These are phyloP conservation scores for Lentinula raphanica DNA, from an alignment of 768 basidiomycete genomes.

Conservation along the genomic window DNA sequence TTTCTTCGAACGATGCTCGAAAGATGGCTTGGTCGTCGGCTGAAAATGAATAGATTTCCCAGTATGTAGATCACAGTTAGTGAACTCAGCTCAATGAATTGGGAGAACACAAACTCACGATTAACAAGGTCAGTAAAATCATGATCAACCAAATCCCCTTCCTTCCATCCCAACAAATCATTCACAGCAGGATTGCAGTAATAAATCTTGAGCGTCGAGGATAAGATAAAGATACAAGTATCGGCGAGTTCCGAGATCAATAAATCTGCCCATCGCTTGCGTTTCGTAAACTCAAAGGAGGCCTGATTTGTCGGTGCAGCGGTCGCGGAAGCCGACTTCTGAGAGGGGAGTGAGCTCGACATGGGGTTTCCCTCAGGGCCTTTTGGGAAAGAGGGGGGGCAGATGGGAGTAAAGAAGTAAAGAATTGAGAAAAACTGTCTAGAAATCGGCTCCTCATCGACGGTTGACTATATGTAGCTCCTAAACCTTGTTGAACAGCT, in stretches of 20 bases:
- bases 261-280: conserved; percentile 84
- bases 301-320: conserved; percentile 16
- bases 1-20: conserved; percentile 49
- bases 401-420: not conserved
- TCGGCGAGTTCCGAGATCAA: conserved; percentile 73
- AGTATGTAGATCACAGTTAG: no score
- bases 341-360: not conserved
- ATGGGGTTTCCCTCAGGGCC: not conserved
- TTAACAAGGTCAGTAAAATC: conserved; percentile 63
- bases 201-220: conserved; percentile 54
- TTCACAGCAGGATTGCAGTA: conserved; percentile 65
- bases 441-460: not conserved
- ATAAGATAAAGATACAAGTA: conserved; percentile 64
- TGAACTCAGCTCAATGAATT: no score
- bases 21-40: conserved; percentile 58
- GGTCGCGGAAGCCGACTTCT: not conserved
- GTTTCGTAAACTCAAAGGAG: conserved; percentile 77
- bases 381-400: no score
- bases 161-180: conserved; percentile 75
- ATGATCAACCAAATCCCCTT: conserved; percentile 64
- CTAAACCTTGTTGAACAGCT: not conserved
- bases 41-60: conserved; percentile 21
- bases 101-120: no score
- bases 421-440: not conserved
- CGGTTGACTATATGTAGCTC: no score